A percentile compares a stretch with the other conserved stretches of the same genome.
These are phyloP conservation scores for Blastomyces emzantsi DNA, from an alignment of 2,329 filamentous ascomycete species.

Conservation along the genomic window DNA sequence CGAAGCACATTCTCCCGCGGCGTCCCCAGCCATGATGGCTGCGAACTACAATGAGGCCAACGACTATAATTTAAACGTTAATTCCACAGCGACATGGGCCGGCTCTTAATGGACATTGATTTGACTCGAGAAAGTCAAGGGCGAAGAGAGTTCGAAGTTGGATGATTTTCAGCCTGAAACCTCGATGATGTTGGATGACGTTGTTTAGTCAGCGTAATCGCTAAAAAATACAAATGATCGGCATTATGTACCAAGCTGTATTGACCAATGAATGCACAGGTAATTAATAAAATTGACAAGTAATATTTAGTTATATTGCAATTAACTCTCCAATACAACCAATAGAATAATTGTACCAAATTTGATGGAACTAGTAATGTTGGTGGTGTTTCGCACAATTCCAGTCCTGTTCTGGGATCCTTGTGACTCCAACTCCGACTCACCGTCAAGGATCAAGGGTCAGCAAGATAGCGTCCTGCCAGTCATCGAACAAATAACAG, in stretches of 20 bases:
- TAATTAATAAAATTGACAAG: no score
- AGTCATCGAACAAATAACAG: conserved; percentile 1
- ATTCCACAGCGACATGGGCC: neutral
- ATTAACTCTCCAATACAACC: neutral
- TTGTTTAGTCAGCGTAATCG: neutral
- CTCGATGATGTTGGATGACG: neutral
- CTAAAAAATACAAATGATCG: no score
- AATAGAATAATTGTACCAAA: neutral
- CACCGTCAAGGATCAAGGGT: neutral
- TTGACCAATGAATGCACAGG: neutral
- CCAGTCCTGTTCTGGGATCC: neutral
- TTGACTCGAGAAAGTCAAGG: no score
- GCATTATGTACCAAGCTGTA: neutral
- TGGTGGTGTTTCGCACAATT: neutral
- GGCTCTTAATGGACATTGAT: neutral
- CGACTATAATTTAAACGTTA: neutral
- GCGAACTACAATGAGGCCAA: neutral
- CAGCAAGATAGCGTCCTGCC: neutral
- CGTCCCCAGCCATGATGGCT: conserved; percentile 13
- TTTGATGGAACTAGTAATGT: neutral
- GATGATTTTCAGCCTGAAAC: no score
- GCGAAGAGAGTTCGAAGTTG: no score
- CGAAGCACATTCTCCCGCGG: conserved; percentile 9
- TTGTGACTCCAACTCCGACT: neutral
- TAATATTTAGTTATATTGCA: no score